A percentile compares a stretch with the other conserved stretches of the same genome.
phyloP scores from a whole-genome alignment of 2,329 filamentous ascomycete genomes.

The Diplodia mutila region DNA sequence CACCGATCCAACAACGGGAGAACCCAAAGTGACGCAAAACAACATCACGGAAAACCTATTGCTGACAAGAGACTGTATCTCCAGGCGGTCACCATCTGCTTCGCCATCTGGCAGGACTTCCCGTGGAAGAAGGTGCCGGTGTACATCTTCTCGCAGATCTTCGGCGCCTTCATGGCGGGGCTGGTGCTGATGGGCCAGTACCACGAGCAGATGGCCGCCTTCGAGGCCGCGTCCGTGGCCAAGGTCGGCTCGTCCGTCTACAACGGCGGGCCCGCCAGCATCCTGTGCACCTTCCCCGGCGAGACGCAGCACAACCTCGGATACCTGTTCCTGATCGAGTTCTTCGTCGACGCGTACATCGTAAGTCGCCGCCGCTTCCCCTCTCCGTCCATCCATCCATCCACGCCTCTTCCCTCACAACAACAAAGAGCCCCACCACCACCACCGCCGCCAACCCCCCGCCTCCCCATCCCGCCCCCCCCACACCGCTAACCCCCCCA shows the following conservation, averaged over 20 bases:
- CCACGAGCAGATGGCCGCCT: slow-evolving; percentile 53
- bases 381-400: not conserved
- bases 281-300: slow-evolving; percentile 60
- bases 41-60: slow-evolving; percentile 29
- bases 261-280: slow-evolving; percentile 57
- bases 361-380: slow-evolving; percentile 33
- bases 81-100: slow-evolving; percentile 44
- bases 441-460: not conserved
- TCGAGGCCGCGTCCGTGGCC: slow-evolving; percentile 45
- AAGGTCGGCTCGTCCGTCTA: slow-evolving; percentile 47
- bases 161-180: slow-evolving; percentile 61
- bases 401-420: no score
- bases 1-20: no score
- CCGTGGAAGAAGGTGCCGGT: slow-evolving; percentile 61
- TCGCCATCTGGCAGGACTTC: slow-evolving; percentile 59
- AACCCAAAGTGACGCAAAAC: slow-evolving; percentile 2
- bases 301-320: slow-evolving; percentile 57
- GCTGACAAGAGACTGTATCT: slow-evolving; percentile 40
- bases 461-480: not conserved
- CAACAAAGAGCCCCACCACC: no score
- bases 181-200: slow-evolving; percentile 62
- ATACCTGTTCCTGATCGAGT: slow-evolving; percentile 62
- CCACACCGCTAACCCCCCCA: not conserved
- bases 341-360: slow-evolving; percentile 62
- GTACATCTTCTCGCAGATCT: slow-evolving; percentile 61